Percentiles rank a stretch among this genome's conserved stretches.
Conservation (phyloP, 2,329 filamentous ascomycete genomes). For the Drechslerella coelobrocha region DNA sequence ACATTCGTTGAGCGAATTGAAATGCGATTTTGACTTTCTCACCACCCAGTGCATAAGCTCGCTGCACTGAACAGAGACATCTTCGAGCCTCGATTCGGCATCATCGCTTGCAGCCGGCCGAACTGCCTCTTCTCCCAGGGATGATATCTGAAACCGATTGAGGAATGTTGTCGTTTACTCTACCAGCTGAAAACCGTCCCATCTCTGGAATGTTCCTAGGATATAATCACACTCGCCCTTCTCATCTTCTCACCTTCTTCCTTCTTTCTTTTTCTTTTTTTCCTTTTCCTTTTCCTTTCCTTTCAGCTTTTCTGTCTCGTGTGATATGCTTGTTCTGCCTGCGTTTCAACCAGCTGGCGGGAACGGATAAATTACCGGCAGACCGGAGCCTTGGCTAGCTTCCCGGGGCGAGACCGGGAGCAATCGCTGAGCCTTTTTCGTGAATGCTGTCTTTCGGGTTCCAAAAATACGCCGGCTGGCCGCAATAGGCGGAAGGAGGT, state of each 20-base stretch:
- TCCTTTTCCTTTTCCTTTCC: too few relatives aligned
- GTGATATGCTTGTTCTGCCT: constrained; percentile 18
- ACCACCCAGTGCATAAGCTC: not conserved
- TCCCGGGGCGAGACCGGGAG: constrained; percentile 20
- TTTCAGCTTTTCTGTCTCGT: too few relatives aligned
- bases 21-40: constrained; percentile 25
- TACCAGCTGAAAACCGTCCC: not conserved
- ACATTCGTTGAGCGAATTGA: constrained; percentile 18
- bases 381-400: constrained; percentile 22
- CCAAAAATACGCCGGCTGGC: constrained; percentile 44
- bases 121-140: constrained; percentile 22
- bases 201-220: not conserved
- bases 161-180: constrained; percentile 28
- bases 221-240: constrained; percentile 34
- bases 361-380: constrained; percentile 51
- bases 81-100: not conserved
- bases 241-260: too few relatives aligned
- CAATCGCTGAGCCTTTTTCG: constrained; percentile 8
- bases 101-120: constrained; percentile 13
- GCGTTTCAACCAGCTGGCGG: constrained; percentile 46
- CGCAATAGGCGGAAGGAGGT: constrained; percentile 1
- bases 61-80: not conserved
- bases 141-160: constrained; percentile 26
- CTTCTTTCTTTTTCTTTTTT: too few relatives aligned
- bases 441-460: constrained; percentile 11